Base-by-base conservation (phyloP, 345 rosid genomes). In the Salix viminalis region DNA sequence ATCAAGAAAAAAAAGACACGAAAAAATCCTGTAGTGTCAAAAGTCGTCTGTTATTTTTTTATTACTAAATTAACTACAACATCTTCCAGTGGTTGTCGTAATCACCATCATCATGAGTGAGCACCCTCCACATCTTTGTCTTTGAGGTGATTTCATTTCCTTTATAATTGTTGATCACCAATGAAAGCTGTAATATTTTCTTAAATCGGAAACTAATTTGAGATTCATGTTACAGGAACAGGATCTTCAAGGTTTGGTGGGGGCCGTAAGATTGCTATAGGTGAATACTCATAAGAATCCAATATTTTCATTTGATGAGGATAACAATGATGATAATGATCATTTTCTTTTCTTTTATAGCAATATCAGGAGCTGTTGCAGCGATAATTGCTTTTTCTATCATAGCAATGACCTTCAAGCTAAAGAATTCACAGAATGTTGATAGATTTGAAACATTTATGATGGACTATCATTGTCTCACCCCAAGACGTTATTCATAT, bases 401-500 rank as follows among this genome's bases (percentile, higher is more conserved):
- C 16, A 75, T 48, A 19, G 10, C 21, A 50, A 62, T 21, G 34
- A 11, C 4, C 28, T 50, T 50, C 48, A 7, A 1, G 24, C 21
- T 2, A 12, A 15, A 75, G 62, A 32, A 23, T 16, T 2, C 5
- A 18, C 26, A 79, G 13, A 7, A 67, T 32, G 74, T 71, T 60
- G 14, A 71, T 60, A 42, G 36, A 0, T 16, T 77, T 3, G 79
- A 83, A 46, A 69, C 42, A 1, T 79, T 79, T 14, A 30, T 87
- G 1, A 61, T 4, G 37, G 50, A 65, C 16, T 42, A 60, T 4
- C 67, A 54, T 21, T 58, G 70, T 16, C 77, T 70, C 5, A 58
- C 72, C 23, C 87, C 80, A 3, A 60, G 69, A 9, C 26, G 71
- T 16, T 79, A 62, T 23, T 67, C 8, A 2, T 83, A 75, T 48